Conservation (phyloP, 345 rosid species). For the Combretum micranthum region DNA sequence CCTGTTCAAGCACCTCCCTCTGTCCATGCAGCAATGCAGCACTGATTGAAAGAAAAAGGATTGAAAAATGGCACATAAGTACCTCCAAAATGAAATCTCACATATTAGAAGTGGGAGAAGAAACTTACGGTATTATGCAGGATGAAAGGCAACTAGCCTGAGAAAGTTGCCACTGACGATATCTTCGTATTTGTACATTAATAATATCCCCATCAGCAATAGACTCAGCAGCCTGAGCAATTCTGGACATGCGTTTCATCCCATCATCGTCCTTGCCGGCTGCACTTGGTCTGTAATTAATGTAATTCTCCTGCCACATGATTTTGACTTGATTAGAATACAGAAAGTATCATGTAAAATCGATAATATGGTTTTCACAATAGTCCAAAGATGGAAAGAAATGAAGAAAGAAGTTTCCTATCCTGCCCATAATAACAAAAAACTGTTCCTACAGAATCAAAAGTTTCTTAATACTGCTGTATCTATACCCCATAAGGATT, state of each 20-base stretch:
- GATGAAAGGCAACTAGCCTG: slow-evolving; percentile 71
- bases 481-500: too few species aligned
- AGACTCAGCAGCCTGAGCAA: slow-evolving; percentile 94
- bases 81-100: slow-evolving; percentile 4
- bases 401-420: too few species aligned
- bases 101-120: neutral
- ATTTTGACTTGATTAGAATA: neutral
- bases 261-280: slow-evolving; percentile 64
- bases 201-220: slow-evolving; percentile 84
- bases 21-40: slow-evolving; percentile 84
- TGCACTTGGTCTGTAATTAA: slow-evolving; percentile 77
- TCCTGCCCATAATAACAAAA: too few species aligned
- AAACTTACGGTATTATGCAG: slow-evolving; percentile 83
- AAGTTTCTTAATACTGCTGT: too few species aligned
- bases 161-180: slow-evolving; percentile 94
- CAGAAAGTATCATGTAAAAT: too few species aligned
- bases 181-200: slow-evolving; percentile 91
- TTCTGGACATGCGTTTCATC: slow-evolving; percentile 58
- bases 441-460: too few species aligned
- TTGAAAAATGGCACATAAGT: slow-evolving; percentile 6
- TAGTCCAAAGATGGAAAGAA: too few species aligned
- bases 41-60: slow-evolving; percentile 33
- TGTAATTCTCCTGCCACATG: slow-evolving; percentile 78
- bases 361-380: too few species aligned
- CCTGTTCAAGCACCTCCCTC: slow-evolving; percentile 82